phyloP scores from a whole-genome alignment of 176 grass and related monocot genomes.

The Aegilops tauschii region DNA sequence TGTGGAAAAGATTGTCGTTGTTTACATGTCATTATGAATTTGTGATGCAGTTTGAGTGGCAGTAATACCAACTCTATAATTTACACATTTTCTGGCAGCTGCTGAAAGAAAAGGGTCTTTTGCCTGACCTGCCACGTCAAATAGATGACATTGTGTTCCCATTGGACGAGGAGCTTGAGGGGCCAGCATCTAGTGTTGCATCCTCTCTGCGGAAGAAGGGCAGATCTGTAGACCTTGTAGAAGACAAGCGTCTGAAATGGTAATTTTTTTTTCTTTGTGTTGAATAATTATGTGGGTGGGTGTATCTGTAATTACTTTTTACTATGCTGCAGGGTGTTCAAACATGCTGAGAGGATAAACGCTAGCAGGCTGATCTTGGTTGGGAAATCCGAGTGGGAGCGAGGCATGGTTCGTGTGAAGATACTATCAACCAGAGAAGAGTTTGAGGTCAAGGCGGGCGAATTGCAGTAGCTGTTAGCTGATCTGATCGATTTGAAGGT shows the following conservation, averaged over 20 bases:
- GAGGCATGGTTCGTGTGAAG: slow-evolving; percentile 67
- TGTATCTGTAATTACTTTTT: slow-evolving; percentile 16
- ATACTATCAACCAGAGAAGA: slow-evolving; percentile 81
- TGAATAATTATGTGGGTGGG: neutral
- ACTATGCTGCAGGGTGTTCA: slow-evolving; percentile 67
- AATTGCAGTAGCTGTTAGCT: slow-evolving; percentile 52
- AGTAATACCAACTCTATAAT: too few relatives aligned
- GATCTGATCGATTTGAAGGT: neutral
- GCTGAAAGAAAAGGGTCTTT: too few relatives aligned
- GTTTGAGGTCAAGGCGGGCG: slow-evolving; percentile 65
- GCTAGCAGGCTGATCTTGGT: slow-evolving; percentile 85
- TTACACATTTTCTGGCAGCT: too few relatives aligned
- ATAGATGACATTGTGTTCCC: too few relatives aligned
- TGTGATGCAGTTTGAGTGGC: too few relatives aligned
- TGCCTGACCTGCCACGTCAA: too few relatives aligned
- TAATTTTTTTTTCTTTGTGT: neutral
- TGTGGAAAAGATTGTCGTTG: too few relatives aligned
- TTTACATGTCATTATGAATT: too few relatives aligned
- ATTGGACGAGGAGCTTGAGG: too few relatives aligned
- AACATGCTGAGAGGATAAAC: slow-evolving; percentile 85
- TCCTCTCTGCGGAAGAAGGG: too few relatives aligned
- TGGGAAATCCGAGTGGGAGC: slow-evolving; percentile 73
- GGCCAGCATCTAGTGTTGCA: too few relatives aligned
- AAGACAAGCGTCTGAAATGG: slow-evolving; percentile 65
- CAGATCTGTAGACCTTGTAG: too few relatives aligned